Base-by-base conservation (phyloP, 805 yeast genomes). In the Pichia cephalocereana region DNA sequence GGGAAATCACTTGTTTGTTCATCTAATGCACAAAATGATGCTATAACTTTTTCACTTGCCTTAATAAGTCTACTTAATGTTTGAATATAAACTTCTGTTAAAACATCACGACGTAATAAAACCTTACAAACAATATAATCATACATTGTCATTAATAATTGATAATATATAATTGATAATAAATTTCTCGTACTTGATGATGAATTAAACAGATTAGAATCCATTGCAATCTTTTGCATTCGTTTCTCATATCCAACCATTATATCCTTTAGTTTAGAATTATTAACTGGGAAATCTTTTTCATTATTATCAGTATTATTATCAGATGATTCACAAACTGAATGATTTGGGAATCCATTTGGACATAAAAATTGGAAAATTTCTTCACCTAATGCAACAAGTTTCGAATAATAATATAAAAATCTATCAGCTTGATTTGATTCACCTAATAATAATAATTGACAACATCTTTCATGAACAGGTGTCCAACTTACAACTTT, bases 381-480 rank as follows among this genome's bases (percentile, higher is more conserved):
- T 46, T 75, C 79, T 57, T 76, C 80, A 15, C 80, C 80, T 39
- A 71, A 59, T 3, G 70, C 61, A n/a, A 76, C 68, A 19, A 76
- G 53, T 46, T 68, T 65, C 1, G 79, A 66, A 52, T 71, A 70
- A 47, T 64, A 69, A 50, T 74, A 67, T n/a, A 77, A 50, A 49
- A 70, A 75, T 39, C 60, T 62, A 54, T 76, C 79, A 38, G 62
- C 56, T 40, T 62, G 54, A 40, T 59, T 59, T 3, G 71, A 65
- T 40, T 69, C 71, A 15, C 70, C 72, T 60, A 60, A 55, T 19
- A 67, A 50, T 44, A 62, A 50, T 40, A 66, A 38, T 49, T 64
- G 63, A 38, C 63, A 56, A 46, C 69, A 74, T 40, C 61, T 54
- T 45, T 70, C 72, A 60, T 74, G 77, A 18, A 62, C 67, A 5